Evolutionary conservation across 345 rosid species (phyloP).

Genomic region (Citrus glauca): DNA sequence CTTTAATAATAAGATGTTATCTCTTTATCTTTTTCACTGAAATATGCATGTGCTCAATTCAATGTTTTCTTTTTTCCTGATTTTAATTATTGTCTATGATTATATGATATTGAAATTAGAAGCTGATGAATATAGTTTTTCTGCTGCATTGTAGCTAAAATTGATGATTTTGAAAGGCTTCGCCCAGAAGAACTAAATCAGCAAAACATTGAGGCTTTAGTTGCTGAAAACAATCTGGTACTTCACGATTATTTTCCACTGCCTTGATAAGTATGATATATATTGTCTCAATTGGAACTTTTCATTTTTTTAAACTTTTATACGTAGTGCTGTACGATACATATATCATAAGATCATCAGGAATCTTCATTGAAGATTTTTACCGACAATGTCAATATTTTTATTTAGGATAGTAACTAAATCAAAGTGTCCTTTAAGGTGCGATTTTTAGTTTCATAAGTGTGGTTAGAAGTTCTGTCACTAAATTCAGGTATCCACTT

Average conservation of each 20-base stretch:
- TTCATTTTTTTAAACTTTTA: neutral
- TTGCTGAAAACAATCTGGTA: constrained; percentile 97
- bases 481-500: neutral
- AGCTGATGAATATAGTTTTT: constrained; percentile 5
- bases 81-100: neutral
- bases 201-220: constrained; percentile 95
- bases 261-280: neutral
- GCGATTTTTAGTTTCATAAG: constrained; percentile 1
- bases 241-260: neutral
- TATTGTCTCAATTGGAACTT: neutral
- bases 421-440: neutral
- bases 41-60: neutral
- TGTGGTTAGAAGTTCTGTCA: neutral
- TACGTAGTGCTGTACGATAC: neutral
- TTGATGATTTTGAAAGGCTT: constrained; percentile 84
- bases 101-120: neutral
- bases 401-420: neutral
- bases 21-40: neutral
- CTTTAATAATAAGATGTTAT: neutral
- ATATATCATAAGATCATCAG: neutral
- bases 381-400: neutral
- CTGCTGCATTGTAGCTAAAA: constrained; percentile 46
- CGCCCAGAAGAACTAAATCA: constrained; percentile 98
- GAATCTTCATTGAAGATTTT: neutral
- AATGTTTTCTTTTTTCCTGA: neutral